phyloP scores from a whole-genome alignment of 2,329 filamentous ascomycete species.

The Exophiala xenobiotica region DNA sequence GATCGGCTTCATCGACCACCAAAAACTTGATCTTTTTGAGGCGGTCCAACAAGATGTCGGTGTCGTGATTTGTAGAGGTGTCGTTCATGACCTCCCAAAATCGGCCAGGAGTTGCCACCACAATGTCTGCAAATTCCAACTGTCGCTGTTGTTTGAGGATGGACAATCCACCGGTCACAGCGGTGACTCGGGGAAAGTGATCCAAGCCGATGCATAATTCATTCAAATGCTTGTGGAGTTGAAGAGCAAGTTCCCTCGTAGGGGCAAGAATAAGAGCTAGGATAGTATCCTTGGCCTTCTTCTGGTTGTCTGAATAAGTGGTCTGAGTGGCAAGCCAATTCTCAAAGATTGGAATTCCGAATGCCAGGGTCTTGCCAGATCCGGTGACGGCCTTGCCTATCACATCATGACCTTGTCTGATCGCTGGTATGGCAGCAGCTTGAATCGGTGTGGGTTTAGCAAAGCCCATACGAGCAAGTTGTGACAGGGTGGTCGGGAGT shows the following conservation, averaged over 20 bases:
- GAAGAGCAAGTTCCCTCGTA: constrained; percentile 89
- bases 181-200: constrained; percentile 64
- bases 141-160: constrained; percentile 93
- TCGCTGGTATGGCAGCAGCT: constrained; percentile 72
- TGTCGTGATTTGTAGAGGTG: constrained; percentile 10
- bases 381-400: constrained; percentile 95
- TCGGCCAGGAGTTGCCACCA: constrained; percentile 89
- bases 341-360: constrained; percentile 90
- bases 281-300: constrained; percentile 49
- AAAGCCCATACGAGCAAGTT: constrained; percentile 78
- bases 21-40: constrained; percentile 77
- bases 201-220: constrained; percentile 70
- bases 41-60: constrained; percentile 62
- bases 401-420: constrained; percentile 80
- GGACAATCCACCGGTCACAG: constrained; percentile 87
- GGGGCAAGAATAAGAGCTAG: constrained; percentile 79
- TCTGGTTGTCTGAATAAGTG: constrained; percentile 27
- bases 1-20: constrained; percentile 91
- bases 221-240: constrained; percentile 79
- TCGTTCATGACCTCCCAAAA: constrained; percentile 90
- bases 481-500: constrained; percentile 67
- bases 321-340: constrained; percentile 58
- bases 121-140: constrained; percentile 78
- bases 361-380: constrained; percentile 94
- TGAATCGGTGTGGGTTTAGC: constrained; percentile 80